Evolutionary conservation across 2,329 filamentous ascomycete genomes (phyloP).

Genomic region (Teratosphaeriaceae sp.): DNA sequence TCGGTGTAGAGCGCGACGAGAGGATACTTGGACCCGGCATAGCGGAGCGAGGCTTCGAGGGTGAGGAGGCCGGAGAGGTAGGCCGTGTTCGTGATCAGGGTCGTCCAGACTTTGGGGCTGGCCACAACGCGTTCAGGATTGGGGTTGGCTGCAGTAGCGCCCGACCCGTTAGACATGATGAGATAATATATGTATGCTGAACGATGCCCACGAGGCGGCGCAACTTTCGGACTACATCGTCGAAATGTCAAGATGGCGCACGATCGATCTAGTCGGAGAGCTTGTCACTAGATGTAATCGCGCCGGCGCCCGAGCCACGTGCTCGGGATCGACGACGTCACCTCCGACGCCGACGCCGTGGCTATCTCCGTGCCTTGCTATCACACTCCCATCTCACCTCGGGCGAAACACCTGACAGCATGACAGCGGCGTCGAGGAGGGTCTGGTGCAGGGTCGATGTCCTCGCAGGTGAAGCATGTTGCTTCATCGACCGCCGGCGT

Average conservation of each 20-base stretch:
- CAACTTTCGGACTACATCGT: background rate
- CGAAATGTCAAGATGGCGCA: background rate
- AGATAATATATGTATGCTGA: background rate
- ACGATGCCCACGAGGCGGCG: background rate
- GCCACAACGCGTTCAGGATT: slow-evolving; percentile 25
- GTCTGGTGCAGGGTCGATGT: slow-evolving; percentile 2
- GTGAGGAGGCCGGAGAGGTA: slow-evolving; percentile 80
- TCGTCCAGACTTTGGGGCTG: slow-evolving; percentile 66
- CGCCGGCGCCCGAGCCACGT: background rate
- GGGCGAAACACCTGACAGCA: too few relatives aligned
- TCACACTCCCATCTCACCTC: too few relatives aligned
- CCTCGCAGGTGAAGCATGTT: slow-evolving; percentile 18
- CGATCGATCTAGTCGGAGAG: background rate
- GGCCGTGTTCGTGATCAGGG: slow-evolving; percentile 74
- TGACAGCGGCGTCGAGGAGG: too few relatives aligned
- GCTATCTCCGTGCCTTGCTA: too few relatives aligned
- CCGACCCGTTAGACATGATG: background rate
- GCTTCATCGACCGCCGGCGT: slow-evolving; percentile 14
- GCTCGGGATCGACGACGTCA: background rate
- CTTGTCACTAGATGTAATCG: background rate
- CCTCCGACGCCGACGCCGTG: too few relatives aligned
- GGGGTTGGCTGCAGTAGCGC: slow-evolving; percentile 22
- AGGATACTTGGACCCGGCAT: slow-evolving; percentile 61
- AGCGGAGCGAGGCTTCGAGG: slow-evolving; percentile 68
- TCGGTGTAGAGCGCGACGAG: slow-evolving; percentile 80